Base-by-base conservation (phyloP, 495 filamentous ascomycete species). In the Chaetomium tenue region DNA sequence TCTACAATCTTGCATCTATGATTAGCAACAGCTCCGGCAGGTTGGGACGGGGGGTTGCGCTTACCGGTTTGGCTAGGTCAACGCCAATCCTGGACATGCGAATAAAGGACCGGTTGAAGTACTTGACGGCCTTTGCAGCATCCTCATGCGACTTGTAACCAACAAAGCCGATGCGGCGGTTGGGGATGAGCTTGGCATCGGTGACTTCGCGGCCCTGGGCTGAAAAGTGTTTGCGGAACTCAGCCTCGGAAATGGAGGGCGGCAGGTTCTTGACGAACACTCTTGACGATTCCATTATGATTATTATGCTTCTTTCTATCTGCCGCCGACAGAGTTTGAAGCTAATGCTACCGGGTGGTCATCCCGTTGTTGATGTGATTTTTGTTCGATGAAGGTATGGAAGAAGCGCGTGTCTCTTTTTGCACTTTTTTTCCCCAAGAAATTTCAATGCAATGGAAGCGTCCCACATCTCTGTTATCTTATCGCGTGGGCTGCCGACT, bases 71-170 rank as follows among this genome's bases (percentile, higher is more conserved):
- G 67, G 94, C 95, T 73, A 97, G 79, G 80, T 98, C 95, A 68
- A 97, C 94, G 28, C 76, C 79, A 68, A 99, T 91, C 84, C 87
- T 94, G n/a, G 92, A 95, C 92, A 96, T 95, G 64, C 92, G 91
- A 66, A 98, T 90, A 76, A 92, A 98, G 64, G 92, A 85, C 71
- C 86, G 90, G 79, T 99, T 92, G 84, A 97, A 96, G 78, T 96
- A 96, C 71, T 90, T 91, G 66, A 93, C 89, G 54, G 94, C 94
- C 68, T 86, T 82, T 51, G 82, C 77, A 55, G 94, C 94, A 68
- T 89, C 89, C 65, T 93, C 85, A 50, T 86, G 80, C 59, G 84
- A 91, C 77, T 90, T 93, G 82, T 93, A 98, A 64, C 94, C 94
- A 64, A 99, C 87, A 82, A 96, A 99, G 67, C 92, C 94, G 78